Conservation (phyloP, 371 early-diverging fungal genomes). For the Syncephalastrum racemosum region DNA sequence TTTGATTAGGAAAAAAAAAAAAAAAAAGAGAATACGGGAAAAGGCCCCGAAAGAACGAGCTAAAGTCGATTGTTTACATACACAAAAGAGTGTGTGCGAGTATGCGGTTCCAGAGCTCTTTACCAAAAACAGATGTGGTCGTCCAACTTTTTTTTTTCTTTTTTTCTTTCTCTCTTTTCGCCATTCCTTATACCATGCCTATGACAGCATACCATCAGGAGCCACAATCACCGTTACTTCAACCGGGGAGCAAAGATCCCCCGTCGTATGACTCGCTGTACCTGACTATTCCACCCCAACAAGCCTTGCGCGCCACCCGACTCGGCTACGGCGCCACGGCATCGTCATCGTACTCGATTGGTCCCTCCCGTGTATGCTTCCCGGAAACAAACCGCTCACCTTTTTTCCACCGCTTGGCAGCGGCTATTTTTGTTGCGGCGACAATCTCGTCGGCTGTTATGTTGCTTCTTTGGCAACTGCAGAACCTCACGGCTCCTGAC, state of each 20-base stretch:
- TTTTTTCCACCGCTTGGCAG: constrained; percentile 36
- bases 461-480: constrained; percentile 46
- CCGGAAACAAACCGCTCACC: constrained; percentile 18
- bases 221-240: too few relatives aligned
- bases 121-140: neutral
- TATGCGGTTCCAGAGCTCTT: too few relatives aligned
- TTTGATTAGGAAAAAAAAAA: too few relatives aligned
- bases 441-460: constrained; percentile 46
- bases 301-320: constrained; percentile 15
- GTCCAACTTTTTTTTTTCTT: constrained; percentile 2
- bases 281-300: constrained; percentile 23
- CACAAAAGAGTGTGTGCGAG: too few relatives aligned
- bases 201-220: too few relatives aligned
- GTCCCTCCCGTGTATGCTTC: constrained; percentile 9
- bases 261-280: constrained; percentile 46
- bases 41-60: too few relatives aligned
- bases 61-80: too few relatives aligned
- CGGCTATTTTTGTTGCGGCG: constrained; percentile 42
- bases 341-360: neutral
- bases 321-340: constrained; percentile 7
- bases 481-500: constrained; percentile 39
- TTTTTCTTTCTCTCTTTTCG: constrained; percentile 4
- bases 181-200: neutral
- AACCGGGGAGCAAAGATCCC: constrained; percentile 26
- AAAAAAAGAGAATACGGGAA: too few relatives aligned